Evolutionary conservation across 331 rosid species (phyloP).

Genomic region (Quercus tomentella): DNA sequence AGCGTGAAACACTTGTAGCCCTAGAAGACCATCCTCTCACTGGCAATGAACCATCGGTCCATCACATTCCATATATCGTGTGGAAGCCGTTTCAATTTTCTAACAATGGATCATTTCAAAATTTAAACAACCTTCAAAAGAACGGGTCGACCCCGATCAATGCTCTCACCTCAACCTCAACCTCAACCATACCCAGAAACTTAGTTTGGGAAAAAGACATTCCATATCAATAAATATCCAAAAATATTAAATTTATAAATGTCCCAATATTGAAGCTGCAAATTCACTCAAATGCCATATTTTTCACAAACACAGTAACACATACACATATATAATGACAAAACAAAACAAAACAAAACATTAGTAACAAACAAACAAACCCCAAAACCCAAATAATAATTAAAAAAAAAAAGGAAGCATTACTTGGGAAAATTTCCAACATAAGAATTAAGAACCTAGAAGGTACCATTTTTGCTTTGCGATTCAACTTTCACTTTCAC

Average conservation of each 20-base stretch:
- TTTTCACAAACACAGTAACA: not conserved
- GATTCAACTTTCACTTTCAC: not conserved
- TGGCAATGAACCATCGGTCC: not conserved
- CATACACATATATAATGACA: not conserved
- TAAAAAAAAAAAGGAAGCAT: not conserved
- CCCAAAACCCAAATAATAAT: not conserved
- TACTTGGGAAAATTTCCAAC: not conserved
- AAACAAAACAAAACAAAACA: not conserved
- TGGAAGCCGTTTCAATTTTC: not conserved
- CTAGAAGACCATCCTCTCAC: not conserved
- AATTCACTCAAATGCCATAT: not conserved
- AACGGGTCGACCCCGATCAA: not conserved
- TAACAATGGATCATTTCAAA: not conserved
- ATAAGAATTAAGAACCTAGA: not conserved
- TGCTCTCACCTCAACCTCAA: not conserved
- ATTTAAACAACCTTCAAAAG: not conserved
- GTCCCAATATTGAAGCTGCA: too few species aligned
- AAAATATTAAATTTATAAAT: too few species aligned
- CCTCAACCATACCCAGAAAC: not conserved
- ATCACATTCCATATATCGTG: not conserved
- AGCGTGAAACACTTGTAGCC: not conserved
- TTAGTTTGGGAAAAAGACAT: not conserved
- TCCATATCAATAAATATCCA: not conserved
- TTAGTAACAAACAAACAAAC: not conserved
- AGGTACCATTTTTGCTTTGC: conserved; percentile 21